Base-by-base conservation (phyloP, 78 protist species). In the Dictyostelium capitatum region DNA sequence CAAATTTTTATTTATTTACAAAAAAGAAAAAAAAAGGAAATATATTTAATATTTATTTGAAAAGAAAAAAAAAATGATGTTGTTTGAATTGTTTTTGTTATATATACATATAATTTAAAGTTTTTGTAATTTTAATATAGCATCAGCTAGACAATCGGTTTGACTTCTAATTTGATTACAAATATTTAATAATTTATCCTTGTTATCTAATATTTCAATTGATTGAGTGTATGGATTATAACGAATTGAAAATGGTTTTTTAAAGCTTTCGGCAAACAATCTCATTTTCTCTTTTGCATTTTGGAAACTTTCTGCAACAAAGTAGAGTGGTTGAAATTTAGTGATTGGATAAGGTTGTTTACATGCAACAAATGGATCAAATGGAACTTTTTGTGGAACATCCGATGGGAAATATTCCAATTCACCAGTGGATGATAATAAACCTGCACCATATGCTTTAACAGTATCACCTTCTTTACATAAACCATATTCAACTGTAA, bases 401-500 rank as follows among this genome's bases (percentile, higher is more conserved):
- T 90, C 95, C 41, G 83, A 48, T 17, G 80, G 11, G 72, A 82
- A 89, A 47, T 73, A 83, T 79, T 96, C 95, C 25, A 98, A 79
- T 77, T 98, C 99, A n/a, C 99, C 99, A 80, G 97, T 95, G 14
- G 97, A 95, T 14, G 98, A 97, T 20, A 98, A 91, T 47, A 98
- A 95, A 41, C 99, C 99, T 37, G 99, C 99, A 0, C 99, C 99
- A 91, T 97, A 98, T 15, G 98, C 98, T 43, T 64, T 83, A 32
- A 91, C 37, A 32, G 67, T 72, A 30, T 95, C 98, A 15, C 82
- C 97, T 89, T 98, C 94, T 41, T 67, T 75, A 80, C 99, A 97
- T n/a, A 97, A 87, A 8, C 99, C 99, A 91, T 97, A 98, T 95
- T 98, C 99, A 20, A 98, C 97, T 5, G 98, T 90, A 90, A 97